Evolutionary conservation across 257 asterid genomes (phyloP).

Genomic region (Paulownia fortunei): DNA sequence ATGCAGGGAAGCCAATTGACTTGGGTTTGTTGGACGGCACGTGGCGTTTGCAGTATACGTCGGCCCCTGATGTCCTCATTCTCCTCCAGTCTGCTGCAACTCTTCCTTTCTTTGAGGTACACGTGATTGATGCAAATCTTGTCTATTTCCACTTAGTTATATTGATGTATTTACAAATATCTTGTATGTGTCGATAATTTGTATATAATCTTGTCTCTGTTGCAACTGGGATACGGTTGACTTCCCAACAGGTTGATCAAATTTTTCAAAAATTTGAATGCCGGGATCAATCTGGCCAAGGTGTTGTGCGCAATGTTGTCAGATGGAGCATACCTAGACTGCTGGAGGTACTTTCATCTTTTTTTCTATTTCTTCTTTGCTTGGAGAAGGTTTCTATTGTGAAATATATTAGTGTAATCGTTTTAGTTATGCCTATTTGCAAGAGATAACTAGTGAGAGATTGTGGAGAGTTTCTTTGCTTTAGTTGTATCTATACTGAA

Average conservation of each 20-base stretch:
- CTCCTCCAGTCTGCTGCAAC: slow-evolving; percentile 78
- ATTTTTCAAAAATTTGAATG: slow-evolving; percentile 88
- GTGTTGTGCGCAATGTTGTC: slow-evolving; percentile 76
- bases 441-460: neutral
- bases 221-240: neutral
- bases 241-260: slow-evolving; percentile 65
- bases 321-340: slow-evolving; percentile 77
- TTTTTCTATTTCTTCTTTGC: neutral
- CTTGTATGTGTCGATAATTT: neutral
- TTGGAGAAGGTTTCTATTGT: neutral
- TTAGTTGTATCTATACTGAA: neutral
- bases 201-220: neutral
- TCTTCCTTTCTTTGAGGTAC: slow-evolving; percentile 82
- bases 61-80: slow-evolving; percentile 83
- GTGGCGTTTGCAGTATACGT: slow-evolving; percentile 94
- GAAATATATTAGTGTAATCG: neutral
- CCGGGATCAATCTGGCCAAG: slow-evolving; percentile 47
- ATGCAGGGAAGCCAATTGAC: slow-evolving; percentile 65
- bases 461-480: neutral
- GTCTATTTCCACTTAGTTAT: neutral
- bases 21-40: slow-evolving; percentile 76
- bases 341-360: slow-evolving; percentile 59
- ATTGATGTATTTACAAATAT: neutral
- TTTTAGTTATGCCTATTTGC: neutral
- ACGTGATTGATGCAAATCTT: slow-evolving; percentile 17